These are phyloP conservation scores for Jacaranda mimosifolia DNA, from an alignment of 257 asterid genomes.

Conservation along the genomic window DNA sequence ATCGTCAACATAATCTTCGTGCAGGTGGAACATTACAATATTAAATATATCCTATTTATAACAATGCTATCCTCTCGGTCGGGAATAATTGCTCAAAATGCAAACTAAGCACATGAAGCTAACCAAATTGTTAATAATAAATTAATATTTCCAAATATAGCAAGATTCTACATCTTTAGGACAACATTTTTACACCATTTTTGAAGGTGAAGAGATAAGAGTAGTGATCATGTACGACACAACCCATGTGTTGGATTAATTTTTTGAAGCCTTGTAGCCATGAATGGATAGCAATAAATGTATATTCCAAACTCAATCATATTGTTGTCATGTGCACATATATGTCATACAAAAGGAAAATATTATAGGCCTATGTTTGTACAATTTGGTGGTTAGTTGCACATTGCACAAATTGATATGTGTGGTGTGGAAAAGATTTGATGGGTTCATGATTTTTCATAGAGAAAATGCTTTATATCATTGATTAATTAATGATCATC, in stretches of 20 bases:
- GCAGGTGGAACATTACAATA: no score
- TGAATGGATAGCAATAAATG: neutral
- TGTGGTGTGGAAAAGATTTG: neutral
- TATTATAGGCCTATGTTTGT: slow-evolving; percentile 17
- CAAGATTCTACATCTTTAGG: neutral
- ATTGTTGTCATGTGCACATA: slow-evolving; percentile 1
- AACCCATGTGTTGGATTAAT: slow-evolving; percentile 30
- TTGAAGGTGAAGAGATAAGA: neutral
- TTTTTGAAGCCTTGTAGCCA: neutral
- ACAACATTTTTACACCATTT: neutral
- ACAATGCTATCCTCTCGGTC: no score
- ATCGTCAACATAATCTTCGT: no score
- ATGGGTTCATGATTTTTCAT: no score
- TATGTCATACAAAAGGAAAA: neutral
- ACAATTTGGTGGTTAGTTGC: slow-evolving; percentile 5
- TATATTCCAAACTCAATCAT: neutral
- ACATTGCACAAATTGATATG: slow-evolving; percentile 24
- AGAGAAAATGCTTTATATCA: neutral
- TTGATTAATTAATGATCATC: no score
- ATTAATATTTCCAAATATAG: neutral
- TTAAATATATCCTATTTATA: no score
- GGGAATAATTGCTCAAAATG: no score
- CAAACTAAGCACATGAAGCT: neutral
- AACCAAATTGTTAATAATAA: neutral
- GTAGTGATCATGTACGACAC: neutral